These are phyloP conservation scores for Bretschneidera sinensis DNA, from an alignment of 345 rosid species.

Conservation along the genomic window DNA sequence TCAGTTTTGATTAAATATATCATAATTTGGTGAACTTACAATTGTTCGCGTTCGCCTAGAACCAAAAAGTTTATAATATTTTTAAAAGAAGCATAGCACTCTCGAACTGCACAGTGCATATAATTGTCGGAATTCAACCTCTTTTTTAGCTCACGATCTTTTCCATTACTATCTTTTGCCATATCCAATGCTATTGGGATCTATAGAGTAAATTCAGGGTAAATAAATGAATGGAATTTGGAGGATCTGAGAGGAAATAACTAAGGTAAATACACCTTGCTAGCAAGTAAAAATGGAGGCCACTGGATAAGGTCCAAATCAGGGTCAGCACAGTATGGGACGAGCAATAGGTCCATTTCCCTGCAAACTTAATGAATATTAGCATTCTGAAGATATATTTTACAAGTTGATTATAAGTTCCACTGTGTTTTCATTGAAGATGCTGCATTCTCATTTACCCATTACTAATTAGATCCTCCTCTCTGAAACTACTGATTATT, in stretches of 20 bases:
- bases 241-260: constrained; percentile 6
- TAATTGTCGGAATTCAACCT: constrained; percentile 40
- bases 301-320: constrained; percentile 45
- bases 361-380: constrained; percentile 16
- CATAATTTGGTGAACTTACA: constrained; percentile 22
- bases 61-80: constrained; percentile 43
- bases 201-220: constrained; percentile 23
- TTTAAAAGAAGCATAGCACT: constrained; percentile 52
- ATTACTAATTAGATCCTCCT: constrained; percentile 49
- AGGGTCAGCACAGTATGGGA: constrained; percentile 52
- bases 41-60: constrained; percentile 36
- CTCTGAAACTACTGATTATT: constrained; percentile 53
- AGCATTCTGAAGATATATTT: constrained; percentile 4
- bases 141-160: constrained; percentile 48
- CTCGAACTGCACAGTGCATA: constrained; percentile 50
- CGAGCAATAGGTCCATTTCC: constrained; percentile 52
- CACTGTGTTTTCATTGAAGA: neutral
- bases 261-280: constrained; percentile 37
- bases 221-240: constrained; percentile 1
- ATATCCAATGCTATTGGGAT: constrained; percentile 63
- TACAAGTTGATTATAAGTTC: neutral
- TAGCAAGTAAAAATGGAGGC: constrained; percentile 62
- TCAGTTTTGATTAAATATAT: neutral
- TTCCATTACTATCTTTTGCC: constrained; percentile 53
- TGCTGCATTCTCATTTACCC: constrained; percentile 23